phyloP scores from a whole-genome alignment of 1,139 yeast genomes.

The Lodderomyces elongisporus region DNA sequence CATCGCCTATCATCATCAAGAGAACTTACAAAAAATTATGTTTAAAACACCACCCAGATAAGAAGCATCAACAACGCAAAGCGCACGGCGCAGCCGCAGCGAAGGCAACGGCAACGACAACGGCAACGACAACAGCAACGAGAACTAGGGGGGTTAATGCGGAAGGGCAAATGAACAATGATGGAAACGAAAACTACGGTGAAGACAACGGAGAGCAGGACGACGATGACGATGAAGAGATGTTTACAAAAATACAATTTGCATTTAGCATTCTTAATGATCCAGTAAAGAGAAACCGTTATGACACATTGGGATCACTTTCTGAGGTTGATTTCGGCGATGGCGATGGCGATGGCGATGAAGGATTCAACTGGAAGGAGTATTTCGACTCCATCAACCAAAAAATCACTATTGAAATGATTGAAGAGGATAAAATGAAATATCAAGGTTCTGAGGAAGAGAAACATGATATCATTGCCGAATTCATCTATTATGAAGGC shows the following conservation, averaged over 20 bases:
- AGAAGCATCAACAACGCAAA: conserved; percentile 36
- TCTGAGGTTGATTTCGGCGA: conserved; percentile 32
- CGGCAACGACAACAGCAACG: conserved; percentile 18
- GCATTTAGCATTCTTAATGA: conserved; percentile 71
- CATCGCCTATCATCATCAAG: conserved; percentile 55
- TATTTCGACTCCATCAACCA: conserved; percentile 54
- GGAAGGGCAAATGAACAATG: not conserved
- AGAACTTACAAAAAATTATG: conserved; percentile 70
- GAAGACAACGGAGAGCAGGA: conserved; percentile 21
- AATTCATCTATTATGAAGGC: conserved; percentile 60
- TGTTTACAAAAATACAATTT: conserved; percentile 68
- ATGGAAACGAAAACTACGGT: too few relatives aligned
- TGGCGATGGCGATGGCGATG: conserved; percentile 27
- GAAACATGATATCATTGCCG: conserved; percentile 53
- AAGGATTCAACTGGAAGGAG: conserved; percentile 56
- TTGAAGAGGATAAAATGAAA: conserved; percentile 60
- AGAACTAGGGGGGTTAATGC: conserved; percentile 19
- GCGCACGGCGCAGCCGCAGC: conserved; percentile 15
- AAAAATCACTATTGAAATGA: conserved; percentile 69
- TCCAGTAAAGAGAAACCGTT: conserved; percentile 47
- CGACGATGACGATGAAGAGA: conserved; percentile 15
- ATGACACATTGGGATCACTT: conserved; percentile 65
- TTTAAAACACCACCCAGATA: conserved; percentile 76
- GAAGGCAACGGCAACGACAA: conserved; percentile 14
- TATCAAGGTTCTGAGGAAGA: conserved; percentile 72